Base-by-base conservation (phyloP, 257 asterid species). In the Verbena officinalis region DNA sequence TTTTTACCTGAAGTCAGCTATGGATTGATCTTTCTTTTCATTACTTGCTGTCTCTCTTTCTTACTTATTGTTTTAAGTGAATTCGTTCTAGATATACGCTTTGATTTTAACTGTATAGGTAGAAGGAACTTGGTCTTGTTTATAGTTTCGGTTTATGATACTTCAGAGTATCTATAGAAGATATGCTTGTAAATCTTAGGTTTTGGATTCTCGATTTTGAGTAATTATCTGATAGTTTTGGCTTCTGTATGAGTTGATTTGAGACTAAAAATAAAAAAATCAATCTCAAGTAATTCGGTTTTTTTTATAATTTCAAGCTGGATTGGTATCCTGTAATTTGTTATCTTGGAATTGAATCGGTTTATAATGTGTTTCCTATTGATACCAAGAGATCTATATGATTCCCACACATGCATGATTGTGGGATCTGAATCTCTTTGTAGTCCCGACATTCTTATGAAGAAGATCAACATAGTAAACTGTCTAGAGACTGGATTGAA, bases 1-100 rank as follows among this genome's bases (percentile, higher is more conserved):
- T 40, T 15, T n/a, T 23, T 51, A 22, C 3, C 19, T 9, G 33
- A 39, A 36, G 30, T 73, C 64, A 15, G 65, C 20, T 54, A 24
- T 22, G 38, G 23, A 6, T 62, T 10, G 69, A 53, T 72, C 61
- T 68, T 59, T 40, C 1, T 8, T 23, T 45, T 14, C 6, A 31
- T 24, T 55, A 39, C 21, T 13, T 53, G 40, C 2, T 1, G 9
- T 5, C 12, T 38, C 14, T 7, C 56, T 4, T 56, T 55, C 11
- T 42, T 9, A 50, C n/a, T 56, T 51, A 27, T n/a, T n/a, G 2
- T 21, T 4, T 70, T 34, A 3, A 8, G 34, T 12, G 58, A 40
- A 40, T 36, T 9, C 7, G 31, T 44, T 51, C 54, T n/a, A 9
- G 45, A 49, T 48, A 22, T 24, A 14, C n/a, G 4, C 15, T 50